phyloP scores from a whole-genome alignment of 352 stramenopile genomes.

The Pythium scleroteichum region DNA sequence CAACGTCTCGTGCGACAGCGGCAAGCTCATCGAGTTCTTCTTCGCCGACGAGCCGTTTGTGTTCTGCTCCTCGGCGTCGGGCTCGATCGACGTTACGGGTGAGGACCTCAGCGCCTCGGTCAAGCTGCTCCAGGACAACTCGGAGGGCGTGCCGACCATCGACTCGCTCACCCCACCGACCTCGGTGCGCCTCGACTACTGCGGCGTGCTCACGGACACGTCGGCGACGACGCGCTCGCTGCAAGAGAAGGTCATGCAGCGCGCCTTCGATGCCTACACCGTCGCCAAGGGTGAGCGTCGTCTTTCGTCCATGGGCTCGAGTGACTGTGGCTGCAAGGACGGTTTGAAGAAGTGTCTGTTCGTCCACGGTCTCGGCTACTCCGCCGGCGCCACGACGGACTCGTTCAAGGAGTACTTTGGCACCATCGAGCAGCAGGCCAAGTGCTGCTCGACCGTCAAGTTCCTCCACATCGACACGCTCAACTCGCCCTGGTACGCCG shows the following conservation, averaged over 20 bases:
- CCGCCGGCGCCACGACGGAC: neutral
- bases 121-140: conserved; percentile 15
- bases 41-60: conserved; percentile 32
- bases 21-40: conserved; percentile 28
- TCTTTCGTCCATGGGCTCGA: conserved; percentile 1
- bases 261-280: neutral
- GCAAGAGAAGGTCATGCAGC: conserved; percentile 17
- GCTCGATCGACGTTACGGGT: conserved; percentile 16
- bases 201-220: neutral
- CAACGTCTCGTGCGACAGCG: conserved; percentile 7
- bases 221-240: neutral
- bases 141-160: conserved; percentile 4
- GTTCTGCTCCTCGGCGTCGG: conserved; percentile 15
- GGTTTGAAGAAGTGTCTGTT: conserved; percentile 36
- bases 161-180: conserved; percentile 1
- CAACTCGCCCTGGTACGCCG: conserved; percentile 29
- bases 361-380: conserved; percentile 33
- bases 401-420: conserved; percentile 34
- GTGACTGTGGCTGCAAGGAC: conserved; percentile 18
- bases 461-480: conserved; percentile 39
- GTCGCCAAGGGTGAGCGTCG: conserved; percentile 5
- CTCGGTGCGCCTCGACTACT: neutral
- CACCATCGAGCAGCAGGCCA: conserved; percentile 27
- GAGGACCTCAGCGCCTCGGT: conserved; percentile 23
- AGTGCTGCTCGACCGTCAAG: conserved; percentile 34